Conservation (phyloP, 352 stramenopile genomes). For the Pythium vanterpoolii region DNA sequence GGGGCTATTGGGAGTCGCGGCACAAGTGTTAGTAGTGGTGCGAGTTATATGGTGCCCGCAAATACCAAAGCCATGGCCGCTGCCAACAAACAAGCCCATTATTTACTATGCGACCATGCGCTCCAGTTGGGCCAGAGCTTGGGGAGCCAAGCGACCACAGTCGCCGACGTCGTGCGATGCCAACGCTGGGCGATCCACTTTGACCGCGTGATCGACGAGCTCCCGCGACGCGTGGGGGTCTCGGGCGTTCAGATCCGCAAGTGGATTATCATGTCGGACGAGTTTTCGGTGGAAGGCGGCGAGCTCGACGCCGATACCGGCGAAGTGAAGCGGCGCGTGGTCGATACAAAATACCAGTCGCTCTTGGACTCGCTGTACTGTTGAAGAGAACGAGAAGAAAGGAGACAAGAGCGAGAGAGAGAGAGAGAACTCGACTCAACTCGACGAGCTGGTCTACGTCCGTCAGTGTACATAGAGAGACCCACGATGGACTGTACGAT, state of each 20-base stretch:
- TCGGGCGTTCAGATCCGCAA: constrained; percentile 68
- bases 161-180: constrained; percentile 62
- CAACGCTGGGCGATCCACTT: constrained; percentile 77
- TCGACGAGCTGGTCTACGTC: background rate
- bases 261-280: constrained; percentile 74
- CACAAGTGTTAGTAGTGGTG: constrained; percentile 19
- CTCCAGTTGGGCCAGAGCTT: constrained; percentile 20
- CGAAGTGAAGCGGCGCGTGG: constrained; percentile 52
- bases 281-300: constrained; percentile 62
- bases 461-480: constrained; percentile 12
- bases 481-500: constrained; percentile 19
- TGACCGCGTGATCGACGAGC: constrained; percentile 52
- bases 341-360: constrained; percentile 71
- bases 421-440: background rate
- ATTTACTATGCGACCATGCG: constrained; percentile 46
- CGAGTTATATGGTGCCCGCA: constrained; percentile 12
- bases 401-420: background rate
- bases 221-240: constrained; percentile 42
- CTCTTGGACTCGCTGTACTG: constrained; percentile 76
- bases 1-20: constrained; percentile 1
- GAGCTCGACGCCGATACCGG: constrained; percentile 68
- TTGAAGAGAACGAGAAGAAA: constrained; percentile 25
- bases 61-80: background rate
- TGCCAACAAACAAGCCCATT: background rate
- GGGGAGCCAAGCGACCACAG: constrained; percentile 33